phyloP scores from a whole-genome alignment of 345 rosid species.

The Linum usitatissimum region DNA sequence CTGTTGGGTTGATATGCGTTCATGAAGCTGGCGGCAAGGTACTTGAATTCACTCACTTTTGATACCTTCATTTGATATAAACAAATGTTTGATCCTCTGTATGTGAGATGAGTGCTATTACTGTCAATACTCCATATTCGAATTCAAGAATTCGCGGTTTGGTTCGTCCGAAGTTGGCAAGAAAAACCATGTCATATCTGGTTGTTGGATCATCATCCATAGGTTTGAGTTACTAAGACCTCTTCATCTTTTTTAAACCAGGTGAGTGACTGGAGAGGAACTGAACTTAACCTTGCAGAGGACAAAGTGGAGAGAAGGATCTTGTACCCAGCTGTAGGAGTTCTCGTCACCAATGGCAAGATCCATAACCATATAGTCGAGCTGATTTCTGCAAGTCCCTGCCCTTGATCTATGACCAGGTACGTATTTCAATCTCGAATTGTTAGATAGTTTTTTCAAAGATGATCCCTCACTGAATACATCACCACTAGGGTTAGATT shows the following conservation, averaged over 20 bases:
- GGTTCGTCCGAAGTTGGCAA: no score
- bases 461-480: no score
- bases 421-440: not conserved
- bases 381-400: constrained; percentile 31
- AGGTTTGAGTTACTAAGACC: no score
- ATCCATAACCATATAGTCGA: constrained; percentile 43
- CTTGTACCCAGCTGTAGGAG: constrained; percentile 47
- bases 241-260: constrained; percentile 9
- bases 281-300: constrained; percentile 37
- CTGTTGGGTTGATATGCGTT: constrained; percentile 78
- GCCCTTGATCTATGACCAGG: constrained; percentile 1
- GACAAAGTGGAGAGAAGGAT: constrained; percentile 47
- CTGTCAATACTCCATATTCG: no score
- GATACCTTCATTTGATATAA: no score
- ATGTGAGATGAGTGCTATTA: no score
- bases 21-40: constrained; percentile 96
- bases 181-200: no score
- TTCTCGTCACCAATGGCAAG: constrained; percentile 50
- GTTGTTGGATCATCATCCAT: no score
- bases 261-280: constrained; percentile 79
- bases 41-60: not conserved
- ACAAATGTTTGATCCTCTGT: no score
- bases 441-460: no score
- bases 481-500: not conserved
- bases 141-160: no score